phyloP scores from a whole-genome alignment of 441 rosid species.

The Brassica balearica region DNA sequence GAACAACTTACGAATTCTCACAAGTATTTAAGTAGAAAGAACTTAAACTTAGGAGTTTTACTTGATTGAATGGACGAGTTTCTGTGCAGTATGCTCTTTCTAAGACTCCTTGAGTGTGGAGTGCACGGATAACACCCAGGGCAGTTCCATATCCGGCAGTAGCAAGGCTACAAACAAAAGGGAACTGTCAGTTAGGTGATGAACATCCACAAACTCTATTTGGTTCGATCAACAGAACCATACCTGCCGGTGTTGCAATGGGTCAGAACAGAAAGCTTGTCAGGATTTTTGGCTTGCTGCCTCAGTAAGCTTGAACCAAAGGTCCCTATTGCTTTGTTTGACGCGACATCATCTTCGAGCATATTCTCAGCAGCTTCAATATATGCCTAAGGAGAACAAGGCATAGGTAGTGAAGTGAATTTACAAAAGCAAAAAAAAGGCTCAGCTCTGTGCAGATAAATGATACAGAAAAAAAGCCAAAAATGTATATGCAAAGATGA shows the following conservation, averaged over 20 bases:
- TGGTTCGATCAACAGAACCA: slow-evolving; percentile 6
- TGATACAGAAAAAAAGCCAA: background rate
- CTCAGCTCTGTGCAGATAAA: background rate
- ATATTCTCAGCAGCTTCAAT: slow-evolving; percentile 81
- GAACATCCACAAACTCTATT: background rate
- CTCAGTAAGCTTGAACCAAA: slow-evolving; percentile 68
- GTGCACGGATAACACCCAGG: slow-evolving; percentile 86
- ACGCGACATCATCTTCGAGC: slow-evolving; percentile 90
- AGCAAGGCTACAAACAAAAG: slow-evolving; percentile 68
- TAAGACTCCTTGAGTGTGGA: slow-evolving; percentile 67
- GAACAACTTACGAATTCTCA: background rate
- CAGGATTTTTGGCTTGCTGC: slow-evolving; percentile 48
- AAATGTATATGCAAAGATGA: background rate
- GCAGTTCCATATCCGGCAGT: slow-evolving; percentile 99
- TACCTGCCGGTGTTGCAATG: slow-evolving; percentile 99
- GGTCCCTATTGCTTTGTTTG: slow-evolving; percentile 83
- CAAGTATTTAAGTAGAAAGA: background rate
- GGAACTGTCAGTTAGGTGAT: slow-evolving; percentile 1
- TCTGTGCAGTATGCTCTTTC: slow-evolving; percentile 93
- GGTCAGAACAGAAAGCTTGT: slow-evolving; percentile 70
- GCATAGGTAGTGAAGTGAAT: slow-evolving; percentile 19
- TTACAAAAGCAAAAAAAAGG: background rate
- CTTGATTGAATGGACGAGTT: slow-evolving; percentile 98
- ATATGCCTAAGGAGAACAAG: slow-evolving; percentile 57
- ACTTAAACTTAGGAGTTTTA: slow-evolving; percentile 24